phyloP scores from a whole-genome alignment of 768 basidiomycete species.

The Albatrellus ellisii region DNA sequence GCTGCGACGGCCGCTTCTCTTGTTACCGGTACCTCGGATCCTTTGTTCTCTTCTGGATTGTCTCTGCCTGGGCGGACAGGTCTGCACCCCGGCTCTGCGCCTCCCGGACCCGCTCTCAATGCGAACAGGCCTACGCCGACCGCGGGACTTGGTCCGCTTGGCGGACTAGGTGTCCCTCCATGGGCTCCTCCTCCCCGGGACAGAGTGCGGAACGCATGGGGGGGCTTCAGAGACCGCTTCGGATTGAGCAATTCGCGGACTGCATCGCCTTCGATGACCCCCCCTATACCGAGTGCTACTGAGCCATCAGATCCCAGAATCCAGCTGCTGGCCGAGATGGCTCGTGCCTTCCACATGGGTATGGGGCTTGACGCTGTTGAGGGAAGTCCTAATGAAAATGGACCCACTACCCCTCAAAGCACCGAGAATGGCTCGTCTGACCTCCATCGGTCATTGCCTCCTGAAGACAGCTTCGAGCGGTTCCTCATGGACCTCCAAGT shows the following conservation, averaged over 20 bases:
- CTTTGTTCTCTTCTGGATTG: constrained; percentile 46
- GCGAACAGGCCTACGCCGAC: constrained; percentile 31
- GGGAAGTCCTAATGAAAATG: background rate
- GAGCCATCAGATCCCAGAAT: constrained; percentile 33
- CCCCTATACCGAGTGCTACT: background rate
- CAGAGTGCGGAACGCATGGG: constrained; percentile 54
- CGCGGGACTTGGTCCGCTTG: constrained; percentile 21
- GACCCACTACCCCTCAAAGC: background rate
- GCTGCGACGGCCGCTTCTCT: constrained; percentile 84
- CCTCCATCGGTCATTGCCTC: constrained; percentile 19
- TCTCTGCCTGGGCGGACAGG: constrained; percentile 14
- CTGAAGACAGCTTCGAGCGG: constrained; percentile 66
- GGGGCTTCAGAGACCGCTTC: constrained; percentile 53
- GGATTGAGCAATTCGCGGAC: constrained; percentile 25
- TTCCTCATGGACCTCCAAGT: constrained; percentile 70
- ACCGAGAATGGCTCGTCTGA: constrained; percentile 4
- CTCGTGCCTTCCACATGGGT: constrained; percentile 65
- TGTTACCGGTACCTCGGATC: constrained; percentile 57
- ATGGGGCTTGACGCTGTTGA: constrained; percentile 24
- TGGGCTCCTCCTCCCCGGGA: constrained; percentile 16
- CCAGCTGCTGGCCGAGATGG: constrained; percentile 70
- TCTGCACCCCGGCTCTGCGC: constrained; percentile 6
- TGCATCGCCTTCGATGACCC: constrained; percentile 1
- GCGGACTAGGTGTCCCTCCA: constrained; percentile 14
- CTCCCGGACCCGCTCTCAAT: constrained; percentile 10